Base-by-base conservation (phyloP, 140 eudicot genomes). In the Stevia rebaudiana region DNA sequence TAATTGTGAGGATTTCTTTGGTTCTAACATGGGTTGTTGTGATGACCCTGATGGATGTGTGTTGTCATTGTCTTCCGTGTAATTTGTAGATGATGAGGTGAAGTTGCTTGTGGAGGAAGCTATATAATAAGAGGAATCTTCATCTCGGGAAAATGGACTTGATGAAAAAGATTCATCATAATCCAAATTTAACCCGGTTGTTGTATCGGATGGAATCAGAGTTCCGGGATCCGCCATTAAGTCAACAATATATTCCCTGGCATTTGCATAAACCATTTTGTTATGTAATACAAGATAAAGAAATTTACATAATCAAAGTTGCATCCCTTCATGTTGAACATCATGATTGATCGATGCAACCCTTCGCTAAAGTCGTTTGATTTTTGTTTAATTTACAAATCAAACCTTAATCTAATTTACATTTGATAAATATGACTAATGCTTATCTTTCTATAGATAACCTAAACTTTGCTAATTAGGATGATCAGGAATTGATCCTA, bases 231-330 rank as follows among this genome's bases (percentile, higher is more conserved):
- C 96, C 13, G 96, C 91, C 96, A 87, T 87, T 39, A 91, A 47
- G 73, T 91, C 98, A 79, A 91, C 92, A 74, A 91, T 91, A 79
- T 84, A 92, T 70, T 92, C 98, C 96, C 98, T 92, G 85, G 18
- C 64, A 82, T 65, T 53, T 31, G 63, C 64, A 68, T 33, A 22
- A 62, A 49, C 36, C 44, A 59, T 46, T 41, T 37, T 23, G 35
- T 65, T 51, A 63, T 42, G 5, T 25, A 28, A 13, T 30, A 54
- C 39, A 11, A 25, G 21, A 54, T 39, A 54, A 54, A 54, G 61
- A 39, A 28, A 13, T 24, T 52, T 24, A 52, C 6, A 25, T 4
- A 25, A 13, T 12, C 13, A 46, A 23, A 52, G 35, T 24, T 11
- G 5, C 59, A 52, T n/a, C 10, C 0, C n/a, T n/a, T n/a, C n/a